Conservation (phyloP, 2,329 filamentous ascomycete genomes). For the Fusarium pseudocircinatum region DNA sequence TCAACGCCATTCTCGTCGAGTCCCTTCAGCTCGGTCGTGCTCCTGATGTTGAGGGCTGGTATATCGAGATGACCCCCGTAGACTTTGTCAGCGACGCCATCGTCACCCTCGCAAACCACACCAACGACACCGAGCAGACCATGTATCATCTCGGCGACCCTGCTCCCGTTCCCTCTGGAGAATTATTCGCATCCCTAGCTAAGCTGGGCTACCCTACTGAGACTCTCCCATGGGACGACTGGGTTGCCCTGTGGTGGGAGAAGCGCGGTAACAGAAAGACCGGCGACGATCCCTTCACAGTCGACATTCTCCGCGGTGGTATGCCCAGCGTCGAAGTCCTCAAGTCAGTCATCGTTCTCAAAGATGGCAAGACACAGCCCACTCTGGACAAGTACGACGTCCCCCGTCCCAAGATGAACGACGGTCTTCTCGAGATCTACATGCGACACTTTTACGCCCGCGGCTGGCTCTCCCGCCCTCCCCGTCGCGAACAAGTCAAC, state of each 20-base stretch:
- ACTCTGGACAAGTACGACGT: slow-evolving; percentile 63
- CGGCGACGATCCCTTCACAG: slow-evolving; percentile 77
- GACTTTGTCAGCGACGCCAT: slow-evolving; percentile 83
- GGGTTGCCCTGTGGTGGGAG: slow-evolving; percentile 78
- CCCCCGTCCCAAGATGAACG: slow-evolving; percentile 74
- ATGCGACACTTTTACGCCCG: slow-evolving; percentile 82
- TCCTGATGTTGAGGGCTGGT: slow-evolving; percentile 78
- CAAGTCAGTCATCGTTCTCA: slow-evolving; percentile 75
- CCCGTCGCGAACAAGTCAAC: slow-evolving; percentile 56
- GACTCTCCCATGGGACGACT: slow-evolving; percentile 74
- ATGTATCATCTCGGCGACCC: slow-evolving; percentile 82
- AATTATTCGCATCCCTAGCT: slow-evolving; percentile 71
- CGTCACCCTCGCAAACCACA: slow-evolving; percentile 73
- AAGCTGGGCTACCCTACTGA: slow-evolving; percentile 77
- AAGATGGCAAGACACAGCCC: slow-evolving; percentile 74
- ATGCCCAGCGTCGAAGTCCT: slow-evolving; percentile 82
- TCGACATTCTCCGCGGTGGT: slow-evolving; percentile 81
- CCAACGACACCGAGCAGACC: slow-evolving; percentile 67
- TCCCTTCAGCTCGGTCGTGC: slow-evolving; percentile 77
- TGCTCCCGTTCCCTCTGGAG: slow-evolving; percentile 71
- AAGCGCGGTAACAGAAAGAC: slow-evolving; percentile 71
- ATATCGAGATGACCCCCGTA: slow-evolving; percentile 84
- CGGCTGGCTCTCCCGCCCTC: slow-evolving; percentile 76
- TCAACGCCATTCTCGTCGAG: slow-evolving; percentile 80
- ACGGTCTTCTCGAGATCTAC: slow-evolving; percentile 77